A percentile compares a stretch with the other conserved stretches of the same genome.
Conservation (phyloP, 2,329 filamentous ascomycete species). For the Grosmannia clavigera region DNA sequence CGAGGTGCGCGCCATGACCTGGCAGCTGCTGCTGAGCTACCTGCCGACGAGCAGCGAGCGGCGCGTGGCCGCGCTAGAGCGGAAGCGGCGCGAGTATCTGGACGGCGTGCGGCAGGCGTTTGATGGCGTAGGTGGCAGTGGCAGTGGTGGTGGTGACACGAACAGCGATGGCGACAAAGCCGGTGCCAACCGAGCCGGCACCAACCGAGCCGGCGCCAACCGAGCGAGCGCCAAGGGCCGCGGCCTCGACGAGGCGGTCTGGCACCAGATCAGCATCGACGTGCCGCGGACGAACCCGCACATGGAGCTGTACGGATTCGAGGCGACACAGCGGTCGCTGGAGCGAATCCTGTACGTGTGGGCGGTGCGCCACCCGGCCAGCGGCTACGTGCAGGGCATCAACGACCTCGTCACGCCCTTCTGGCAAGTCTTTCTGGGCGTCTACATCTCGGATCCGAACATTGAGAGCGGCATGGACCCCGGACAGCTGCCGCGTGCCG, state of each 20-base stretch:
- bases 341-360: slow-evolving; percentile 95
- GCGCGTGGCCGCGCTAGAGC: slow-evolving; percentile 75
- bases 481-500: slow-evolving; percentile 77
- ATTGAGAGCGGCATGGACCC: slow-evolving; percentile 95
- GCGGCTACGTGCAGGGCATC: slow-evolving; percentile 96
- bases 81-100: slow-evolving; percentile 92
- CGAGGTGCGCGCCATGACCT: slow-evolving; percentile 97
- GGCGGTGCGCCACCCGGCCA: slow-evolving; percentile 94
- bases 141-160: not conserved
- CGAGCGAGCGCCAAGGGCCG: not conserved
- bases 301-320: slow-evolving; percentile 86
- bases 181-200: not conserved
- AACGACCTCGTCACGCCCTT: slow-evolving; percentile 97
- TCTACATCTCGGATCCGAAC: slow-evolving; percentile 88
- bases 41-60: slow-evolving; percentile 93
- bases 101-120: slow-evolving; percentile 73
- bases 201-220: too few relatives aligned
- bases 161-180: too few relatives aligned
- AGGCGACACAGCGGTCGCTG: slow-evolving; percentile 86
- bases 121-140: slow-evolving; percentile 24
- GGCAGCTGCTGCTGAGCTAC: slow-evolving; percentile 91
- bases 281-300: slow-evolving; percentile 94
- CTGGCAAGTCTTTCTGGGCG: slow-evolving; percentile 91
- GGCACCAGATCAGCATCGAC: slow-evolving; percentile 99
- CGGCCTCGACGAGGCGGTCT: slow-evolving; percentile 83